phyloP scores from a whole-genome alignment of 306 rosid species.

The Abrus pulchellus region DNA sequence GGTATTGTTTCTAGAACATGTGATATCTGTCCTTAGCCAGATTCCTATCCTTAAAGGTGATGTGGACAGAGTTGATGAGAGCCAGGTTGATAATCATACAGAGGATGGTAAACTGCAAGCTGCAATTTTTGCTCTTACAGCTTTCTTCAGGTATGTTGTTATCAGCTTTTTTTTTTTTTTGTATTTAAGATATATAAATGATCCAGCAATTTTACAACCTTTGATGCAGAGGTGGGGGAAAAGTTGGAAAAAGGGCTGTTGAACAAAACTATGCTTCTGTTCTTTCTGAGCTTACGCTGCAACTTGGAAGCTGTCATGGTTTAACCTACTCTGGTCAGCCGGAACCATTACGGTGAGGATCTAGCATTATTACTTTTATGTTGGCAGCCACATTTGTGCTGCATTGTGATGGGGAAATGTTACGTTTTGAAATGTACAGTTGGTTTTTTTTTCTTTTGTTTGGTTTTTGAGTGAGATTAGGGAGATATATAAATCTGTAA shows the following conservation, averaged over 20 bases:
- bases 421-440: not conserved
- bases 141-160: slow-evolving; percentile 83
- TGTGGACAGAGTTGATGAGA: slow-evolving; percentile 65
- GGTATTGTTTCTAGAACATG: slow-evolving; percentile 84
- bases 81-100: slow-evolving; percentile 66
- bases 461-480: slow-evolving; percentile 2
- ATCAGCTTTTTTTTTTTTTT: not conserved
- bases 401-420: not conserved
- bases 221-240: slow-evolving; percentile 95
- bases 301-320: slow-evolving; percentile 93
- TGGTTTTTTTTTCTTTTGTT: not conserved
- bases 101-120: slow-evolving; percentile 84
- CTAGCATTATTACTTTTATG: slow-evolving; percentile 36
- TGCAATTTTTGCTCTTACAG: slow-evolving; percentile 87
- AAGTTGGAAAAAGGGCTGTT: slow-evolving; percentile 92
- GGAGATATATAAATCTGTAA: slow-evolving; percentile 25
- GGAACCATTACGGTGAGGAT: slow-evolving; percentile 81
- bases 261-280: slow-evolving; percentile 93
- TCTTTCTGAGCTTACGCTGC: slow-evolving; percentile 91
- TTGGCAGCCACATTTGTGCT: slow-evolving; percentile 26
- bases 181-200: slow-evolving; percentile 37
- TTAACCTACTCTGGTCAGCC: slow-evolving; percentile 77
- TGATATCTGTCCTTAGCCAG: slow-evolving; percentile 78
- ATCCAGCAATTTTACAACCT: slow-evolving; percentile 40
- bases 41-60: slow-evolving; percentile 67